These are phyloP conservation scores for Rhynchospora pubera DNA, from an alignment of 176 grass and related monocot species.

Conservation along the genomic window DNA sequence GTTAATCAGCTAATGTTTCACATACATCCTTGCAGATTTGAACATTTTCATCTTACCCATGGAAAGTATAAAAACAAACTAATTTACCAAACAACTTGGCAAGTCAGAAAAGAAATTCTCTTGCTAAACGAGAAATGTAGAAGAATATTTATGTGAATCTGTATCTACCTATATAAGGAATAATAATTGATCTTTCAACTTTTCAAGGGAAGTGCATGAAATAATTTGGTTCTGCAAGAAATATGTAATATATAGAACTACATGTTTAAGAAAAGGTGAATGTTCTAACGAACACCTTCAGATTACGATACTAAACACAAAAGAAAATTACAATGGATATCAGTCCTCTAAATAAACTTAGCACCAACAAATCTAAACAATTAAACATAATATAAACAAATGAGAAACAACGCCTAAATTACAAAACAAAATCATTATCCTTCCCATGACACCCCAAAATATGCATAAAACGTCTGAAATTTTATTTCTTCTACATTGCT, in stretches of 20 bases:
- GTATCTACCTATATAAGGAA: neutral
- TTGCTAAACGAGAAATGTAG: neutral
- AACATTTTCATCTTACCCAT: constrained; percentile 3
- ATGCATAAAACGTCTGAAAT: neutral
- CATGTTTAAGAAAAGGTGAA: neutral
- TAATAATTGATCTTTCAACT: neutral
- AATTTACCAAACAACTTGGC: neutral
- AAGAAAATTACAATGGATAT: neutral
- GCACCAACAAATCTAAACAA: neutral
- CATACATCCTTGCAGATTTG: constrained; percentile 31
- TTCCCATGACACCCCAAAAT: constrained; percentile 4
- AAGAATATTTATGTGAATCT: neutral
- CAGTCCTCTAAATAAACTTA: neutral
- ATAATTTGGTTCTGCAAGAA: neutral
- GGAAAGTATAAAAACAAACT: neutral
- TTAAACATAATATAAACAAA: neutral
- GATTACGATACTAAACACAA: neutral
- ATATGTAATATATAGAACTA: neutral
- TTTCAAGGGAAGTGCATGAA: neutral
- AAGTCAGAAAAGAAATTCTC: neutral
- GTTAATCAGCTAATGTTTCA: constrained; percentile 56
- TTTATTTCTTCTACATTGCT: neutral
- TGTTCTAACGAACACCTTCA: neutral
- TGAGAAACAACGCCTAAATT: neutral
- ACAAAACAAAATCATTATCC: neutral